Conservation (phyloP, 2,329 filamentous ascomycete species). For the Zelopaecilomyces penicillatus region DNA sequence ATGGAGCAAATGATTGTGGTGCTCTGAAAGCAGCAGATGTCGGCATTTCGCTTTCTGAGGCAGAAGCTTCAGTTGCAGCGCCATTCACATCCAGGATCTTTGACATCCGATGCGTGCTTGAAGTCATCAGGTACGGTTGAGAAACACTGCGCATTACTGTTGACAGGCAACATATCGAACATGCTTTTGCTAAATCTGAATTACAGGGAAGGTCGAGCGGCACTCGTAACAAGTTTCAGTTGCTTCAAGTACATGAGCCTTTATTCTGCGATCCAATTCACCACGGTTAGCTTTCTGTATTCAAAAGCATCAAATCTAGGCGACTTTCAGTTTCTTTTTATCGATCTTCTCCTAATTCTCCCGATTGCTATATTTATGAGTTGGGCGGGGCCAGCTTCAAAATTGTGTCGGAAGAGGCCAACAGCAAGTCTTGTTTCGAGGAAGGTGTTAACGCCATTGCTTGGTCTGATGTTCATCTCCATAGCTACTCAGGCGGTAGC, state of each 20-base stretch:
- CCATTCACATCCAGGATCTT: constrained; percentile 94
- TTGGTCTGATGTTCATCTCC: constrained; percentile 81
- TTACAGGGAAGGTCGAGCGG: constrained; percentile 77
- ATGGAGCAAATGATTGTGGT: constrained; percentile 95
- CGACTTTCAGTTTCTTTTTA: constrained; percentile 96
- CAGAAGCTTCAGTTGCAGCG: constrained; percentile 95
- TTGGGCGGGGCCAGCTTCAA: constrained; percentile 78
- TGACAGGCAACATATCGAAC: too few species aligned
- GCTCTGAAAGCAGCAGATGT: constrained; percentile 96
- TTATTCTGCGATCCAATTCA: constrained; percentile 99
- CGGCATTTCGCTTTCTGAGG: constrained; percentile 92
- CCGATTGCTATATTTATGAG: constrained; percentile 99
- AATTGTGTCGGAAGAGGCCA: constrained; percentile 73
- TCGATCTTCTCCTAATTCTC: constrained; percentile 84
- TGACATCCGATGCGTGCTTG: constrained; percentile 90
- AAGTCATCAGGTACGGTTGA: constrained; percentile 64
- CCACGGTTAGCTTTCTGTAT: constrained; percentile 92
- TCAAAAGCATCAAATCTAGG: constrained; percentile 88
- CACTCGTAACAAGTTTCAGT: constrained; percentile 95
- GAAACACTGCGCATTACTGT: not conserved
- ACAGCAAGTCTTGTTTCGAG: constrained; percentile 87
- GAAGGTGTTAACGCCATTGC: constrained; percentile 80
- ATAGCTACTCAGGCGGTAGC: constrained; percentile 67
- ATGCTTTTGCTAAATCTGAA: too few species aligned
- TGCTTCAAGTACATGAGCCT: constrained; percentile 99